Evolutionary conservation across 2,329 filamentous ascomycete species (phyloP), one percentile per base, ranked within the genome.

Genomic region (Pseudogymnoascus sp.): DNA sequence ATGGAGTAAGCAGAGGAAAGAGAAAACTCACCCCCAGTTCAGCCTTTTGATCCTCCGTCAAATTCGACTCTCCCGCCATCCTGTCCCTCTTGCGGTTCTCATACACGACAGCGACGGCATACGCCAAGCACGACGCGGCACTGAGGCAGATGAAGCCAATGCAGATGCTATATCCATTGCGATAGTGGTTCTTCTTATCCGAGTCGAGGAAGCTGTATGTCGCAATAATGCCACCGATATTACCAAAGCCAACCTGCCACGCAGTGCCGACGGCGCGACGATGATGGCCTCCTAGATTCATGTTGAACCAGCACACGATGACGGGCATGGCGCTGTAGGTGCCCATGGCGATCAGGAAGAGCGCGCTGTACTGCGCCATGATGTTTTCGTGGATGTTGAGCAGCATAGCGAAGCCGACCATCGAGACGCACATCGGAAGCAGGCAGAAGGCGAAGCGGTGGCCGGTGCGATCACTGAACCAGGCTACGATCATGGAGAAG

Each of bases 281-380:
- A 63, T 86, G 86, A 71, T 92, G 89, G 0, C 88, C 89, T 2
- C 84, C 84, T 1, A 91, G 77, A 68, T 92, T 92, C 84, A 91
- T 91, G 68, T 87, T 88, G 74, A 88, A 92, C 89, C 89, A 92
- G 73, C 88, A 92, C 6, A 92, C 83, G 44, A 92, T 84, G 31
- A 96, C 86, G 0, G 93, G 92, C 88, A 96, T 92, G n/a, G 92
- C 90, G 0, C 85, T 86, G 75, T 95, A 97, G 0, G 84, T 82
- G 59, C 91, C 91, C 77, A 86, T 86, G 1, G 90, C 88, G 59
- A 95, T 84, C 33, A 97, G 78, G 78, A 95, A 96, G 0, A 97
- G 81, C 0, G 88, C 90, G 0, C 80, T 88, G 69, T 96, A 97
- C 72, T 94, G 83, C 5, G 90, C 75, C 10, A 81, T 65, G 0